Evolutionary conservation across 306 rosid genomes (phyloP).

Genomic region (Quercus gilva): DNA sequence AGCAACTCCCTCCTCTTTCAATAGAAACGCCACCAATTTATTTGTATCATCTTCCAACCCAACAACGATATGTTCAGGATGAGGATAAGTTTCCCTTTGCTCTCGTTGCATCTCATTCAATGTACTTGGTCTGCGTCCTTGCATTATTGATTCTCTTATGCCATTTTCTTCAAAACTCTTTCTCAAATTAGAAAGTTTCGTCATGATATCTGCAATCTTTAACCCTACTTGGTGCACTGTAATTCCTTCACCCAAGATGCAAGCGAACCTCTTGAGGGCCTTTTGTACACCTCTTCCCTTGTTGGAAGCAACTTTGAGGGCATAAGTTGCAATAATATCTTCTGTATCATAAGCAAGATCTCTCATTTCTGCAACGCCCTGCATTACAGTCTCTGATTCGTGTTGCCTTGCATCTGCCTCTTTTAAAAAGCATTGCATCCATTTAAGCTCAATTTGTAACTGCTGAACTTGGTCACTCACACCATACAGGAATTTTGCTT

Average conservation of each 20-base stretch:
- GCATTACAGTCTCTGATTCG: constrained; percentile 21
- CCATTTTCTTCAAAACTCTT: background rate
- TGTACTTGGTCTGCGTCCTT: background rate
- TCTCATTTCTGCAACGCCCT: constrained; percentile 49
- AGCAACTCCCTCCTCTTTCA: background rate
- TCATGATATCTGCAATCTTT: constrained; percentile 26
- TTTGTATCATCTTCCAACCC: too few relatives aligned
- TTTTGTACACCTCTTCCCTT: too few relatives aligned
- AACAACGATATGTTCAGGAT: too few relatives aligned
- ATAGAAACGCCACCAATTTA: too few relatives aligned
- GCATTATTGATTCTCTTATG: background rate
- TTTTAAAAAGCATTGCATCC: background rate
- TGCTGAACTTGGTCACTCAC: background rate
- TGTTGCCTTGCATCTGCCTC: constrained; percentile 45
- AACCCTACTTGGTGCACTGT: constrained; percentile 20
- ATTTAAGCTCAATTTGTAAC: background rate
- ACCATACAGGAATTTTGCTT: background rate
- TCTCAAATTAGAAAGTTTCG: constrained; percentile 26
- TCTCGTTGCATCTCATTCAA: too few relatives aligned
- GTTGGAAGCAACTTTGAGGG: too few relatives aligned
- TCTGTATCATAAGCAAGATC: too few relatives aligned
- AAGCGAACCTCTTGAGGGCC: too few relatives aligned
- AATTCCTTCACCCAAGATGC: too few relatives aligned
- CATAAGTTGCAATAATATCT: too few relatives aligned
- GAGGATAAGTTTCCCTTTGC: too few relatives aligned